Conservation (phyloP, 148 eudicot species). For the Heliosperma pusillum region DNA sequence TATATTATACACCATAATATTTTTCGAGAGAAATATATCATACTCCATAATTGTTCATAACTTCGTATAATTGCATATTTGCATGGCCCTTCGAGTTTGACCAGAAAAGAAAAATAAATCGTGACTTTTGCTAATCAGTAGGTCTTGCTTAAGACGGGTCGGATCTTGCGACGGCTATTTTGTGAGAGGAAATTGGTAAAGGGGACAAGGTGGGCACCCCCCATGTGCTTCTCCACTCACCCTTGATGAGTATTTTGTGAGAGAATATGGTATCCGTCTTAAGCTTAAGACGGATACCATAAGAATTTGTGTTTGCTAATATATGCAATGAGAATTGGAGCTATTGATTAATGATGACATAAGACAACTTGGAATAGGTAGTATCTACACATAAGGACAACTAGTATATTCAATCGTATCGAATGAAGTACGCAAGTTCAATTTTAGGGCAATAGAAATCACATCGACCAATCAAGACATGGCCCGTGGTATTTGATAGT, state of each 20-base stretch:
- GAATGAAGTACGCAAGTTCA: background rate
- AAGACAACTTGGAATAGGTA: background rate
- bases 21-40: no score
- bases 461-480: constrained; percentile 8
- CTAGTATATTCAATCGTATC: background rate
- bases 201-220: no score
- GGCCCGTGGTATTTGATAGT: background rate
- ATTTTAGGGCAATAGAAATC: background rate
- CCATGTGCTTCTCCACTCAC: no score
- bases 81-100: background rate
- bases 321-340: background rate
- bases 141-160: no score
- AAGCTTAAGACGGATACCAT: no score
- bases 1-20: no score
- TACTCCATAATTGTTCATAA: no score
- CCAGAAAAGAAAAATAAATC: background rate
- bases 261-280: no score
- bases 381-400: background rate
- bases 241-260: no score
- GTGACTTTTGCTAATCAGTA: constrained; percentile 1
- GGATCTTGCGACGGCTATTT: no score
- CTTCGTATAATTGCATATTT: no score
- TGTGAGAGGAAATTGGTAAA: no score
- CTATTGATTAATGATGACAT: constrained; percentile 9
- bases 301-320: background rate